These are phyloP conservation scores for Pseudocercospora crystallina DNA, from an alignment of 2,329 filamentous ascomycete genomes.

Conservation along the genomic window DNA sequence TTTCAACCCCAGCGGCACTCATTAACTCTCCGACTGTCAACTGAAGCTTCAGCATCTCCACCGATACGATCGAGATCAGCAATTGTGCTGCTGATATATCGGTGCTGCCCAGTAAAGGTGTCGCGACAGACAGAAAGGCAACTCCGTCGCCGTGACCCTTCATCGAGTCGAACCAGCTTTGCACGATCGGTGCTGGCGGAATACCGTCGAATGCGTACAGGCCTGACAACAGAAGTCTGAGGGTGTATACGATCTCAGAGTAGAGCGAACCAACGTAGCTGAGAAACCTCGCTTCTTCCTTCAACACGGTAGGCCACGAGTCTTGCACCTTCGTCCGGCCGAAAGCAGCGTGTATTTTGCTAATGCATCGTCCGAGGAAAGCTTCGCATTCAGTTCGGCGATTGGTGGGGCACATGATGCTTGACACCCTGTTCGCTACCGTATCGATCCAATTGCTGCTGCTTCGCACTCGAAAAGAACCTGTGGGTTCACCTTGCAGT, in stretches of 20 bases:
- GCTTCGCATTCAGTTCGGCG: conserved; percentile 13
- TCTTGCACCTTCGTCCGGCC: conserved; percentile 34
- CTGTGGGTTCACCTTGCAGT: conserved; percentile 8
- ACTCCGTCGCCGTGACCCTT: conserved; percentile 47
- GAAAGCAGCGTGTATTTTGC: conserved; percentile 18
- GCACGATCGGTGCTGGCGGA: conserved; percentile 49
- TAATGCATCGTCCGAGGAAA: conserved; percentile 22
- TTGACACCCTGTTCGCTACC: conserved; percentile 20
- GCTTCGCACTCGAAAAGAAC: conserved; percentile 8
- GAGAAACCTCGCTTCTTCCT: conserved; percentile 35
- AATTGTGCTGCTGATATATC: conserved; percentile 62
- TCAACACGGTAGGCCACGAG: conserved; percentile 28
- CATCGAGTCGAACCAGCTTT: conserved; percentile 75
- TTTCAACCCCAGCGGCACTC: conserved; percentile 18
- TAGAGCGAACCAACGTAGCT: conserved; percentile 64
- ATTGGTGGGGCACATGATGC: conserved; percentile 14
- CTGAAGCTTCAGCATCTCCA: conserved; percentile 70
- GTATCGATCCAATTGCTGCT: conserved; percentile 25
- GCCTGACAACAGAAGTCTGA: conserved; percentile 56
- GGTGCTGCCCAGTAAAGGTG: conserved; percentile 31
- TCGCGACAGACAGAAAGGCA: conserved; percentile 65
- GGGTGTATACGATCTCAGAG: conserved; percentile 67
- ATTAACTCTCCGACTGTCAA: conserved; percentile 56
- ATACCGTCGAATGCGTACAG: conserved; percentile 32
- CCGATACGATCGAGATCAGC: conserved; percentile 67